Conservation (phyloP, 495 filamentous ascomycete species). For the Annulohypoxylon bovei region DNA sequence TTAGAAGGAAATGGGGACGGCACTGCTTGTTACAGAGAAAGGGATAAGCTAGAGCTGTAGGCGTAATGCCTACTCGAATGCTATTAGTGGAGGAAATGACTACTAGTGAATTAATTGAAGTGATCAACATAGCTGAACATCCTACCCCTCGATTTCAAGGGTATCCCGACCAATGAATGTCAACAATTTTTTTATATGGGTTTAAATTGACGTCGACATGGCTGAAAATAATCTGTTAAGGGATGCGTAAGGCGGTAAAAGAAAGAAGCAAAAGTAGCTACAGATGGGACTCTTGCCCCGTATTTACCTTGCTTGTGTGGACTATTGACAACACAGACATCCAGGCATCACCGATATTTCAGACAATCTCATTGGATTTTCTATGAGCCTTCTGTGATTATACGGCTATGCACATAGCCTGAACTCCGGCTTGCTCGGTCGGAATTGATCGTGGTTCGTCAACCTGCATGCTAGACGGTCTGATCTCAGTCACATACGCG, state of each 20-base stretch:
- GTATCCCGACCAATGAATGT: not conserved
- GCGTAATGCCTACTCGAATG: not conserved
- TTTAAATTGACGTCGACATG: not conserved
- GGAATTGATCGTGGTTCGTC: constrained; percentile 7
- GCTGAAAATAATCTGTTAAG: constrained; percentile 12
- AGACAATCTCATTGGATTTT: constrained; percentile 10
- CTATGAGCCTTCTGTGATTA: constrained; percentile 8
- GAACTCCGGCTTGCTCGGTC: constrained; percentile 6
- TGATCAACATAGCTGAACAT: not conserved
- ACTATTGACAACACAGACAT: constrained; percentile 16
- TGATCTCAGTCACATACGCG: constrained; percentile 22
- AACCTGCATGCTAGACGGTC: constrained; percentile 3
- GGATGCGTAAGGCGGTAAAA: constrained; percentile 1
- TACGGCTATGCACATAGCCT: constrained; percentile 11
- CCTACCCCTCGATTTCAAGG: not conserved
- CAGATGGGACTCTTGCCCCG: not conserved
- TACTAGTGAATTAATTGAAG: not conserved
- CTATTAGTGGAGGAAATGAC: constrained; percentile 1
- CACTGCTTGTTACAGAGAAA: constrained; percentile 80
- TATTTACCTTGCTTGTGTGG: constrained; percentile 14
- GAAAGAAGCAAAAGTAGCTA: not conserved
- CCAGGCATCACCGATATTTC: not conserved
- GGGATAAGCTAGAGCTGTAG: constrained; percentile 31
- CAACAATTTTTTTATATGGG: not conserved
- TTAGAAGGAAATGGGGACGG: constrained; percentile 78